Evolutionary conservation across 129 eudicot genomes (phyloP).

Genomic region (Solidago caesia): DNA sequence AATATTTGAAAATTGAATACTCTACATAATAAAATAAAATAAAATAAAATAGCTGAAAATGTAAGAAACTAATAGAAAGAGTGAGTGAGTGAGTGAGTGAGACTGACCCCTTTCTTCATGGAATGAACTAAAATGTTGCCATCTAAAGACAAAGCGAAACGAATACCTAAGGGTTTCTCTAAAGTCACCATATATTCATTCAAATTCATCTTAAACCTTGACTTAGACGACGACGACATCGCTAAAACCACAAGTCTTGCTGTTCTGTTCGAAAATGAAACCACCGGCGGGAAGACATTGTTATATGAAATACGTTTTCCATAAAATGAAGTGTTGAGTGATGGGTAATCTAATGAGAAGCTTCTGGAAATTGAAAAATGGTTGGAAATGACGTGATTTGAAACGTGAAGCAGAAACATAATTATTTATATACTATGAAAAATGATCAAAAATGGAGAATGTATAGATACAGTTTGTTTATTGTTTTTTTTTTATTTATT

Average conservation of each 20-base stretch:
- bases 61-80: no score
- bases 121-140: conserved; percentile 85
- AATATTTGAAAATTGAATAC: not conserved
- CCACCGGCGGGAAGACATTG: conserved; percentile 31
- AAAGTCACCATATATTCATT: conserved; percentile 93
- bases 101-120: conserved; percentile 82
- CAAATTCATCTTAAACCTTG: conserved; percentile 72
- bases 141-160: conserved; percentile 81
- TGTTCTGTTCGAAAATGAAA: not conserved
- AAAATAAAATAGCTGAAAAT: no score
- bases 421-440: not conserved
- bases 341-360: conserved; percentile 24
- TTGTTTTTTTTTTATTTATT: not conserved
- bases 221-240: conserved; percentile 45
- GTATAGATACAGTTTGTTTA: not conserved
- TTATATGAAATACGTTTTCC: conserved; percentile 39
- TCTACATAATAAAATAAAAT: no score
- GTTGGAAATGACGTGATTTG: conserved; percentile 32
- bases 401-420: conserved; percentile 41
- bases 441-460: not conserved
- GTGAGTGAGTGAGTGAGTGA: no score
- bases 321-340: conserved; percentile 23
- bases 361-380: conserved; percentile 25
- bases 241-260: conserved; percentile 50
- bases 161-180: conserved; percentile 89